Evolutionary conservation across 2,329 filamentous ascomycete genomes (phyloP).

Genomic region (Ophiostoma sp.): DNA sequence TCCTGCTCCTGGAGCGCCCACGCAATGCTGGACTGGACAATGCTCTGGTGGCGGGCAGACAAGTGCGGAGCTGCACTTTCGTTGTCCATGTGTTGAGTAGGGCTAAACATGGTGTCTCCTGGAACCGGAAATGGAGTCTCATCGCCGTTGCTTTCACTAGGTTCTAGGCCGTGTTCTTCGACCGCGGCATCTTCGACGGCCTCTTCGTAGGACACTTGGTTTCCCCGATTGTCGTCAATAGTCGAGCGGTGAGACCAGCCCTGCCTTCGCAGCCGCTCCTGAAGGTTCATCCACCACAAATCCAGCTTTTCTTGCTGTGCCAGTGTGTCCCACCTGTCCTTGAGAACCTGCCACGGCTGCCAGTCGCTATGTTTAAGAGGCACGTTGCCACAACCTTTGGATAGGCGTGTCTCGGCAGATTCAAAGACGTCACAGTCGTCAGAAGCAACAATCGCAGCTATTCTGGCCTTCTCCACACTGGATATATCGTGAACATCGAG

Average conservation of each 20-base stretch:
- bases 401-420: constrained; percentile 27
- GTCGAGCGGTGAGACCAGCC: constrained; percentile 29
- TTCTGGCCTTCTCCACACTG: neutral
- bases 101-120: neutral
- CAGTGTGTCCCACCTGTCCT: constrained; percentile 41
- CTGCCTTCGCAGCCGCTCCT: constrained; percentile 28
- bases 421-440: constrained; percentile 26
- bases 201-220: constrained; percentile 20
- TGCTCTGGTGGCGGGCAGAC: constrained; percentile 18
- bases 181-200: constrained; percentile 33
- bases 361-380: constrained; percentile 36
- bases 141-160: neutral
- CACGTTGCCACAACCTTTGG: constrained; percentile 33
- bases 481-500: neutral
- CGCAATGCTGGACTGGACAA: constrained; percentile 24
- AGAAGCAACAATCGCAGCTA: neutral
- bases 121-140: neutral
- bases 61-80: constrained; percentile 5
- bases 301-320: constrained; percentile 35
- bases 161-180: neutral
- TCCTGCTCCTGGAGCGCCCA: constrained; percentile 27
- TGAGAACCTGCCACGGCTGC: constrained; percentile 42
- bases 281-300: constrained; percentile 34
- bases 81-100: neutral
- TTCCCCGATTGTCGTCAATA: constrained; percentile 28